Evolutionary conservation across 805 yeast species (phyloP).

Genomic region (Metschnikowia drakensbergensis): DNA sequence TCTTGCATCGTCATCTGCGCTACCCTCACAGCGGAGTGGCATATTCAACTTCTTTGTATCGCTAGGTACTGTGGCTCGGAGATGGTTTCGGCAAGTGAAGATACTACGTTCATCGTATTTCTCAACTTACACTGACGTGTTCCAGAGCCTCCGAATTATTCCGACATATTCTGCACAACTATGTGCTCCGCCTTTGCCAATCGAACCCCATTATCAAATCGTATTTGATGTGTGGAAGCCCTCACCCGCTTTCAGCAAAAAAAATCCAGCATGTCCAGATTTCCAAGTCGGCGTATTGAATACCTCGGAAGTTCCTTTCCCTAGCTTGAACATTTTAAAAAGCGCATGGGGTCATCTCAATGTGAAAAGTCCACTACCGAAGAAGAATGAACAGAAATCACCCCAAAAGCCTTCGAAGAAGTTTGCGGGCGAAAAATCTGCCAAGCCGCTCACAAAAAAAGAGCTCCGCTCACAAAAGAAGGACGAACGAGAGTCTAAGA

Average conservation of each 20-base stretch:
- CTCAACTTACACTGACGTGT: conserved; percentile 23
- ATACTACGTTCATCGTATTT: conserved; percentile 19
- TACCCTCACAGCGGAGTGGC: background rate
- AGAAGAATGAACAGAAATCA: background rate
- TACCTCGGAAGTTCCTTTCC: conserved; percentile 42
- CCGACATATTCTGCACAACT: conserved; percentile 17
- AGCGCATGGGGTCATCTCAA: conserved; percentile 20
- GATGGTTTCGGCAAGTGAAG: background rate
- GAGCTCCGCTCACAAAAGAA: conserved; percentile 24
- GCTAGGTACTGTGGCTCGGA: background rate
- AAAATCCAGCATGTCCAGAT: conserved; percentile 67
- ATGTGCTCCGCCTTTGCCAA: conserved; percentile 3
- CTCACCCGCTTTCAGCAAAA: conserved; percentile 61
- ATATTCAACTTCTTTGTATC: background rate
- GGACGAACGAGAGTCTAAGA: conserved; percentile 26
- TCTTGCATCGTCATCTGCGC: background rate
- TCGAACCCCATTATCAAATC: conserved; percentile 25
- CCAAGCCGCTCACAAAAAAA: conserved; percentile 20
- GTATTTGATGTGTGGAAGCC: conserved; percentile 85
- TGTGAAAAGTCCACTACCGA: background rate
- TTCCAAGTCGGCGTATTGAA: conserved; percentile 64
- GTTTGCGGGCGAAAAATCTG: background rate
- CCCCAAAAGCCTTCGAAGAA: background rate
- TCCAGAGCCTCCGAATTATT: conserved; percentile 21
- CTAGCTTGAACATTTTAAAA: conserved; percentile 42